Base-by-base conservation (phyloP, 257 asterid genomes). In the Coffea eugenioides region DNA sequence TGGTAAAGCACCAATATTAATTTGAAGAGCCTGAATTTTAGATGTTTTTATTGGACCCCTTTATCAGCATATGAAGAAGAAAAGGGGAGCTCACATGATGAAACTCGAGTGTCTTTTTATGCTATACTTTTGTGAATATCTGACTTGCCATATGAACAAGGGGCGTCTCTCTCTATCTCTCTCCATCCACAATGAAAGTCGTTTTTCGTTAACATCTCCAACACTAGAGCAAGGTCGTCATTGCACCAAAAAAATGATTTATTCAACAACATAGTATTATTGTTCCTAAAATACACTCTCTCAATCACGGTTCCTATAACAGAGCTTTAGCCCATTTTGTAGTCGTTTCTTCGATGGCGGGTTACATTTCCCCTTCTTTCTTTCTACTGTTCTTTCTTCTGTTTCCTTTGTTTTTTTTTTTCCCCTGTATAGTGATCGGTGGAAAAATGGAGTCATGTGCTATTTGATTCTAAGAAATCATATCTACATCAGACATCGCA, bases 401-500 rank as follows among this genome's bases (percentile, higher is more conserved):
- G n/a, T n/a, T n/a, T 66, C 20, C 41, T 6, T 25, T 0, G 6
- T 16, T 3, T 0, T 11, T 52, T 52, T 54, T n/a, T 14, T 52
- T 77, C 23, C 59, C 76, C 56, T 54, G 75, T 3, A 6, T 43
- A 43, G 20, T 14, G 56, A 15, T 12, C 34, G 18, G 23, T 27
- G 73, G 20, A 74, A 66, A 66, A 51, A 67, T 51, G 69, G 25
- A 18, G 39, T 14, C 46, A 9, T 7, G 21, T 27, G 23, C 16
- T n/a, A 15, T 27, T 41, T 25, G 54, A 15, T 61, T 46, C 49
- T 65, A 57, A 64, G 74, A 39, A 80, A 18, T 43, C 56, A 14
- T 74, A 80, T 80, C 72, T 75, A 39, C 83, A 75, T 75, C 39
- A 68, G n/a, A 56, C 9, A 67, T 41, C 4, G 80, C 71, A 45